Conservation (phyloP, 352 stramenopile species). For the Globisporangium viniferum region DNA sequence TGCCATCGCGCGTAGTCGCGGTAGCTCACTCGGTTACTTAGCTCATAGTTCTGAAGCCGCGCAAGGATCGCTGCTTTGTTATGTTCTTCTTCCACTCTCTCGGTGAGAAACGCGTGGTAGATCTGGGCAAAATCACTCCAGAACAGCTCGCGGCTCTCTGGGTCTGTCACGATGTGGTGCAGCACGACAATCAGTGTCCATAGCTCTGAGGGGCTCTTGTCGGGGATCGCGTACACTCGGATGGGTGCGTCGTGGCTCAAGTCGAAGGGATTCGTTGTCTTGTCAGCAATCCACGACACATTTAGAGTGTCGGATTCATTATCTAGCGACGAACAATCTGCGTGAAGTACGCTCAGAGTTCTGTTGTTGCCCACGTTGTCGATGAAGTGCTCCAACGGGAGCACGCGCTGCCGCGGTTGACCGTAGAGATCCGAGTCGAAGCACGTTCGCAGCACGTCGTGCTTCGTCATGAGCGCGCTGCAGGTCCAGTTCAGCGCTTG, state of each 20-base stretch:
- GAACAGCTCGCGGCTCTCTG: conserved; percentile 40
- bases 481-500: conserved; percentile 24
- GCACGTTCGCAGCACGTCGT: conserved; percentile 45
- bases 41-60: background rate
- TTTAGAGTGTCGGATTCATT: background rate
- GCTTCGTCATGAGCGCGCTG: conserved; percentile 31
- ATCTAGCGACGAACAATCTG: background rate
- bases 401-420: conserved; percentile 32
- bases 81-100: background rate
- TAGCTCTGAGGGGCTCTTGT: background rate
- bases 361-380: conserved; percentile 8
- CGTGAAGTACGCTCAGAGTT: background rate
- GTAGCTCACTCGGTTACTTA: conserved; percentile 27
- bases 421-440: conserved; percentile 27
- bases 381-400: conserved; percentile 20
- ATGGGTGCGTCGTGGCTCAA: conserved; percentile 33
- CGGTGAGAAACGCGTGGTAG: conserved; percentile 17
- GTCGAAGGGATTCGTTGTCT: conserved; percentile 30
- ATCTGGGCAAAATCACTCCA: conserved; percentile 36
- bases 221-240: conserved; percentile 31
- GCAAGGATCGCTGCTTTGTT: background rate
- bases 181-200: conserved; percentile 44
- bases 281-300: conserved; percentile 22
- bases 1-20: conserved; percentile 53
- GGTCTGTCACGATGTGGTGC: conserved; percentile 58